Percentiles rank a stretch among this genome's conserved stretches.
Evolutionary conservation across 371 early-diverging fungal species (phyloP).

Genomic region (Mortierella sp.): DNA sequence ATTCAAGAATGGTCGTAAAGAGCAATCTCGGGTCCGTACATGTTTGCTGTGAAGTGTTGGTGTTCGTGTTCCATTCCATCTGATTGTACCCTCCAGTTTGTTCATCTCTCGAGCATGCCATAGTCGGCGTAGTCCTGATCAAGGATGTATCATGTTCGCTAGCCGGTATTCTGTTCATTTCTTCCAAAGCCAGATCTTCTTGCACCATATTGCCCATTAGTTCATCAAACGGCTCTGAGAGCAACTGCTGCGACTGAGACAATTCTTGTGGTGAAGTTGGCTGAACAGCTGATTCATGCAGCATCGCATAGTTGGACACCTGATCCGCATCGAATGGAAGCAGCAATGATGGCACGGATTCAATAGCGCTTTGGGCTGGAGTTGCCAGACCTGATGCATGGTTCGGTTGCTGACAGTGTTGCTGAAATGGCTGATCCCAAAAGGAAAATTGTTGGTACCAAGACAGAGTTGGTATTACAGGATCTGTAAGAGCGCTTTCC

Average conservation of each 20-base stretch:
- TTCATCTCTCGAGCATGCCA: no score
- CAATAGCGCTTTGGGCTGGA: neutral
- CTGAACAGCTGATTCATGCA: no score
- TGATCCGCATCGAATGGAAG: no score
- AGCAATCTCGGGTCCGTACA: neutral
- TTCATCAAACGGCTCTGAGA: neutral
- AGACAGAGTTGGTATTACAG: neutral
- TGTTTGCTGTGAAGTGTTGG: neutral
- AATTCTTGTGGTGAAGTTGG: neutral
- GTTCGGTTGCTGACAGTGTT: neutral
- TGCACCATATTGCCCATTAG: neutral
- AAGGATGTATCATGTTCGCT: no score
- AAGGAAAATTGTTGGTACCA: conserved; percentile 37
- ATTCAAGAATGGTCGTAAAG: conserved; percentile 17
- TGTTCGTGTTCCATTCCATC: no score
- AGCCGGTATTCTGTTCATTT: no score
- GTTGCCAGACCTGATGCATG: neutral
- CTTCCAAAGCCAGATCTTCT: neutral
- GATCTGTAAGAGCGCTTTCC: neutral
- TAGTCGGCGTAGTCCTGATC: no score
- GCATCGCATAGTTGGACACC: neutral
- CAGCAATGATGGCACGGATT: neutral
- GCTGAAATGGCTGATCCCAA: conserved; percentile 6
- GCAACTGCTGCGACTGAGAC: no score
- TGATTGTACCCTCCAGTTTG: no score